Evolutionary conservation across 2,329 filamentous ascomycete species (phyloP).

Genomic region (Paecilomyces variotii): DNA sequence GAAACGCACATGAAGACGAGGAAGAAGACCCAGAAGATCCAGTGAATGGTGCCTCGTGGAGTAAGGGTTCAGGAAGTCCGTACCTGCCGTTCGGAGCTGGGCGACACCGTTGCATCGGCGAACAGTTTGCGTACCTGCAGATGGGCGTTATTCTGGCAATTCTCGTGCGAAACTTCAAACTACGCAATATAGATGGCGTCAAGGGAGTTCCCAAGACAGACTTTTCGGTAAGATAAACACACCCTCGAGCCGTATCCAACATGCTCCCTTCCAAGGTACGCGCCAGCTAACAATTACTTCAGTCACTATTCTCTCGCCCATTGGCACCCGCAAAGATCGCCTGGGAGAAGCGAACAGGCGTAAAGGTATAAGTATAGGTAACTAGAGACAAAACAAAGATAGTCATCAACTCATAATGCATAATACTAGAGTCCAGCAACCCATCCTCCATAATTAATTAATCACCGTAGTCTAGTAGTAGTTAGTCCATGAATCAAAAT

Average conservation of each 20-base stretch:
- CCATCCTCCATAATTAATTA: background rate
- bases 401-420: background rate
- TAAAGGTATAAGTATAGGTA: background rate
- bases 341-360: constrained; percentile 2
- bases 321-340: background rate
- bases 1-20: constrained; percentile 40
- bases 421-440: background rate
- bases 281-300: background rate
- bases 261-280: too few species aligned
- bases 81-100: constrained; percentile 94
- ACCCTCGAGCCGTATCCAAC: background rate
- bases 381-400: background rate
- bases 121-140: constrained; percentile 93
- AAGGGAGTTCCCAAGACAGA: background rate
- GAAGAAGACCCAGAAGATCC: constrained; percentile 34
- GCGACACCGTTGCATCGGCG: constrained; percentile 87
- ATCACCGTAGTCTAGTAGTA: too few species aligned
- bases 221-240: background rate
- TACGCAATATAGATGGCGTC: constrained; percentile 62
- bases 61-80: constrained; percentile 80
- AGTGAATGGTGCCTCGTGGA: constrained; percentile 51
- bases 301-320: constrained; percentile 7
- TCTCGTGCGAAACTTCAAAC: constrained; percentile 70
- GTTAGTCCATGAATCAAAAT: background rate
- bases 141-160: constrained; percentile 75